A percentile compares a stretch with the other conserved stretches of the same genome.
phyloP scores from a whole-genome alignment of 2,329 filamentous ascomycete species.

The Fusarium pininemorale region DNA sequence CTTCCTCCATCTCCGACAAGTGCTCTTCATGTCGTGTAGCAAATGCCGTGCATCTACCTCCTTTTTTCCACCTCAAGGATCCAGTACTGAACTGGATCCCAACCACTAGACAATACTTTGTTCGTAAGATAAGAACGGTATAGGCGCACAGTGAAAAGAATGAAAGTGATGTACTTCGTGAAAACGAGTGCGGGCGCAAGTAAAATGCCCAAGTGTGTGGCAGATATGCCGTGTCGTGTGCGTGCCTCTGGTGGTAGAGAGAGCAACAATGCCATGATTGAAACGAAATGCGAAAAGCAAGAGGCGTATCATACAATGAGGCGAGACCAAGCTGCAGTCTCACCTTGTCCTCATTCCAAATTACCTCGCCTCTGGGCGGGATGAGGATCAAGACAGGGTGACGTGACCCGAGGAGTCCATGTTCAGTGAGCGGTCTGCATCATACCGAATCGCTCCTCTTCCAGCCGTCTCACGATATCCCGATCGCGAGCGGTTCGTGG shows the following conservation, averaged over 20 bases:
- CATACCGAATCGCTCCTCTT: conserved; percentile 57
- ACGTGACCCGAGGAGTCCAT: not conserved
- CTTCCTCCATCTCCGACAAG: conserved; percentile 28
- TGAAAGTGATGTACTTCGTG: conserved; percentile 27
- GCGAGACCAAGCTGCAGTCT: conserved; percentile 4
- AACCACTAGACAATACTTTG: conserved; percentile 43
- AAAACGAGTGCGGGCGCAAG: conserved; percentile 33
- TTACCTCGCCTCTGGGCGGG: conserved; percentile 13
- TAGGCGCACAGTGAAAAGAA: conserved; percentile 31
- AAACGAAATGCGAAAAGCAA: conserved; percentile 34
- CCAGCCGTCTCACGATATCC: conserved; percentile 65
- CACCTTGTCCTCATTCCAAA: conserved; percentile 16
- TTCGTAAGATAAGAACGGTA: conserved; percentile 32
- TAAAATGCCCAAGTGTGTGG: conserved; percentile 29
- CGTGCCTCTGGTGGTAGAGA: not conserved
- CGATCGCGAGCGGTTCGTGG: conserved; percentile 66
- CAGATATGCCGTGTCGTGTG: conserved; percentile 32
- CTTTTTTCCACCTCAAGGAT: conserved; percentile 31
- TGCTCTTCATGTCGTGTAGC: conserved; percentile 43
- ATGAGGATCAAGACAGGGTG: conserved; percentile 7
- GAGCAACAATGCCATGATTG: conserved; percentile 28
- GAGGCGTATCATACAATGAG: conserved; percentile 33
- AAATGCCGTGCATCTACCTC: conserved; percentile 36
- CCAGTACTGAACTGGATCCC: conserved; percentile 11
- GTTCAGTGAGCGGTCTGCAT: conserved; percentile 43